Evolutionary conservation across 2,329 filamentous ascomycete genomes (phyloP).

Genomic region (Lizonia empirigonia): DNA sequence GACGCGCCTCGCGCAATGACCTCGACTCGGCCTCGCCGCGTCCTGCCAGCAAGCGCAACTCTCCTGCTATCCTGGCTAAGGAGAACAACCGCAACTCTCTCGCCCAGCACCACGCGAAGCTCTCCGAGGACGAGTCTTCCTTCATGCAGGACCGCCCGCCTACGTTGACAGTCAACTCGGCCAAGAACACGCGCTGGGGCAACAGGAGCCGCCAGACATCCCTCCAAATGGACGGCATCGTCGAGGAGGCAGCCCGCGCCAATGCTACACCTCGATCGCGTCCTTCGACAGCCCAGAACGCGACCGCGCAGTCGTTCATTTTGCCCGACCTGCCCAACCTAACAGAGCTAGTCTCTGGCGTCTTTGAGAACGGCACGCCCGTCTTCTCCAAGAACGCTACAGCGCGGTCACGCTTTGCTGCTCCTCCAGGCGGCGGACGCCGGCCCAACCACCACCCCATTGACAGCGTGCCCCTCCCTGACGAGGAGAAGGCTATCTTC

Average conservation of each 20-base stretch:
- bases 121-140: constrained; percentile 60
- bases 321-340: constrained; percentile 66
- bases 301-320: constrained; percentile 64
- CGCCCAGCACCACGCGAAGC: constrained; percentile 62
- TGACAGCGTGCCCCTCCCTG: constrained; percentile 61
- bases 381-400: constrained; percentile 59
- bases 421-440: constrained; percentile 44
- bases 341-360: constrained; percentile 65
- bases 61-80: constrained; percentile 40
- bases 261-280: constrained; percentile 37
- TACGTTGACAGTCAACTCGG: constrained; percentile 47
- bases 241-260: constrained; percentile 28
- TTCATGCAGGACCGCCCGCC: constrained; percentile 58
- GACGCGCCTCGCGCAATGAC: constrained; percentile 52
- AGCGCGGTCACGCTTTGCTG: constrained; percentile 61
- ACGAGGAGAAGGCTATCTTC: constrained; percentile 68
- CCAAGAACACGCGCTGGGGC: constrained; percentile 62
- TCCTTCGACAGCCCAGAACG: constrained; percentile 53
- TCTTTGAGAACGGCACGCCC: constrained; percentile 63
- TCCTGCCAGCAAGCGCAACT: constrained; percentile 45
- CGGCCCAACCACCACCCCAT: constrained; percentile 53
- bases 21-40: constrained; percentile 48
- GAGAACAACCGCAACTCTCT: constrained; percentile 55
- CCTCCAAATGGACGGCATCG: constrained; percentile 40
- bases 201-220: constrained; percentile 51